These are phyloP conservation scores for Kingdonia uniflora DNA, from an alignment of 164 flowering plant species.

Conservation along the genomic window DNA sequence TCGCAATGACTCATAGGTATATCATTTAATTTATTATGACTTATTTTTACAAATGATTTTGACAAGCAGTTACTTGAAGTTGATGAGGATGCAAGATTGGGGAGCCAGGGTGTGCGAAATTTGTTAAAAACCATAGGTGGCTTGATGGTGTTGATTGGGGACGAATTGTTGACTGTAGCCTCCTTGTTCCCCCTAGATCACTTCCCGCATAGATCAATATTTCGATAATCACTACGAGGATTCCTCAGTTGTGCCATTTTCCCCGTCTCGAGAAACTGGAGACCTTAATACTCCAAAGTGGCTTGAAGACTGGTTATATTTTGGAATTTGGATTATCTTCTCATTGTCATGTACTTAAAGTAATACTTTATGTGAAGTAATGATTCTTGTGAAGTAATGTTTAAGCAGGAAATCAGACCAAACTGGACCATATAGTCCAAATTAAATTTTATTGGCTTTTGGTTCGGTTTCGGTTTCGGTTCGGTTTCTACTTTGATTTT, in stretches of 20 bases:
- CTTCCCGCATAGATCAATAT: constrained; percentile 48
- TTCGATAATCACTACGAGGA: constrained; percentile 46
- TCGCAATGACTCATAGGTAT: background rate
- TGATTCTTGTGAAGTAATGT: too few species aligned
- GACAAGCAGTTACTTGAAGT: constrained; percentile 63
- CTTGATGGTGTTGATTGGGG: constrained; percentile 63
- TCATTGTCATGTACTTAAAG: too few species aligned
- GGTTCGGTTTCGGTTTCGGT: too few species aligned
- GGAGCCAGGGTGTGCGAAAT: constrained; percentile 53
- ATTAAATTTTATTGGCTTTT: too few species aligned
- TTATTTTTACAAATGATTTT: background rate
- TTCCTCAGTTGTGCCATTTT: constrained; percentile 17
- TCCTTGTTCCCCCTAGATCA: constrained; percentile 54
- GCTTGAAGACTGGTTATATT: constrained; percentile 98
- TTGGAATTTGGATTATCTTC: too few species aligned
- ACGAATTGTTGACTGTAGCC: too few species aligned
- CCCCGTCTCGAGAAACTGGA: constrained; percentile 28
- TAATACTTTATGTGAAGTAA: too few species aligned
- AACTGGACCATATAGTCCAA: too few species aligned
- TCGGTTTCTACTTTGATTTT: too few species aligned
- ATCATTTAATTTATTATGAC: background rate
- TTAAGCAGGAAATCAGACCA: too few species aligned
- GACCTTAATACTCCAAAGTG: constrained; percentile 54
- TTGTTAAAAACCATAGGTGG: constrained; percentile 73
- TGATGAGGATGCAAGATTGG: constrained; percentile 53